Percentiles rank a stretch among this genome's conserved stretches.
These are phyloP conservation scores for Yarrowia deformans DNA, from an alignment of 805 yeast genomes.

Conservation along the genomic window DNA sequence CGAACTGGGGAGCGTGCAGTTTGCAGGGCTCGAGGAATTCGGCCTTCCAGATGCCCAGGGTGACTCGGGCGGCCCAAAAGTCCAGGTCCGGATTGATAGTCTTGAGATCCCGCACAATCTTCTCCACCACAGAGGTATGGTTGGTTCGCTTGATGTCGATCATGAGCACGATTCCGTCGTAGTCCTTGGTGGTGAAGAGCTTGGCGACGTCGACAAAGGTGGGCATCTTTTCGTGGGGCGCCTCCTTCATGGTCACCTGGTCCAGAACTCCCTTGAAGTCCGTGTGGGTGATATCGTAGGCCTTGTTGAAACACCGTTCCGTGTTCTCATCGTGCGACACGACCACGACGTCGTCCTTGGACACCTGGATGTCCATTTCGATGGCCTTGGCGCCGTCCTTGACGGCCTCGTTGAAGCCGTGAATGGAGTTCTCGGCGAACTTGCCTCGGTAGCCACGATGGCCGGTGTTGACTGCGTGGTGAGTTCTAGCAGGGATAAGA, in stretches of 20 bases:
- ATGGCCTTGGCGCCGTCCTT: slow-evolving; percentile 57
- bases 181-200: slow-evolving; percentile 52
- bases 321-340: slow-evolving; percentile 62
- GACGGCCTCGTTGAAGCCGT: slow-evolving; percentile 58
- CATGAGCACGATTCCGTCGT: slow-evolving; percentile 53
- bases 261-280: slow-evolving; percentile 52
- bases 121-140: slow-evolving; percentile 54
- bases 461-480: slow-evolving; percentile 44
- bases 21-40: slow-evolving; percentile 57
- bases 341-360: slow-evolving; percentile 61
- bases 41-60: slow-evolving; percentile 62
- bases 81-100: slow-evolving; percentile 52
- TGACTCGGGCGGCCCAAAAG: slow-evolving; percentile 58
- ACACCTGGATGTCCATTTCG: slow-evolving; percentile 65
- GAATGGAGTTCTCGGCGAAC: slow-evolving; percentile 58
- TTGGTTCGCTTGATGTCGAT: slow-evolving; percentile 61
- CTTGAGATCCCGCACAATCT: slow-evolving; percentile 52
- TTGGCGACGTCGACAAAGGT: slow-evolving; percentile 54
- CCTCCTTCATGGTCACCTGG: slow-evolving; percentile 50
- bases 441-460: slow-evolving; percentile 51
- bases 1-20: slow-evolving; percentile 51
- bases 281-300: slow-evolving; percentile 53
- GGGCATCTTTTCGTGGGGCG: slow-evolving; percentile 53
- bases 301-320: slow-evolving; percentile 57
- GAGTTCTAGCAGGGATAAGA: slow-evolving; percentile 8